These are phyloP conservation scores for Xylariomycetidae sp. DNA, from an alignment of 2,329 filamentous ascomycete species.

Conservation along the genomic window DNA sequence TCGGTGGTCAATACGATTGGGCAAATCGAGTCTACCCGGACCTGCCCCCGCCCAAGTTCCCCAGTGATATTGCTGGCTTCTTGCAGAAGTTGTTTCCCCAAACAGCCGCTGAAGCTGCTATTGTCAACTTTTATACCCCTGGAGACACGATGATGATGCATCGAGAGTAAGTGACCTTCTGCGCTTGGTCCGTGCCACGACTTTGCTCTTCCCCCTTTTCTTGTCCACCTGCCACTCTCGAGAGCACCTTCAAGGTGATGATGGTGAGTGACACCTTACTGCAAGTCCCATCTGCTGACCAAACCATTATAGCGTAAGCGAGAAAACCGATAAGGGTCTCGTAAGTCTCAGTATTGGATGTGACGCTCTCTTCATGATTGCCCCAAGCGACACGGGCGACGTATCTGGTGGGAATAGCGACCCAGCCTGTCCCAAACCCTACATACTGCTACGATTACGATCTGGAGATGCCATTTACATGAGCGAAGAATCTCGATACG, in stretches of 20 bases:
- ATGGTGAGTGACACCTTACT: too few relatives aligned
- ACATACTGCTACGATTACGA: conserved; percentile 61
- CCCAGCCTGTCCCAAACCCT: conserved; percentile 34
- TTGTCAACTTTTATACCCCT: conserved; percentile 88
- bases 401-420: conserved; percentile 11
- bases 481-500: conserved; percentile 74
- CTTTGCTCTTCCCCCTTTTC: too few relatives aligned
- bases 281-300: too few relatives aligned
- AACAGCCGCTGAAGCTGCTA: conserved; percentile 80
- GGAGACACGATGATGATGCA: conserved; percentile 91
- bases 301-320: too few relatives aligned
- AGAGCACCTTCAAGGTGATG: too few relatives aligned
- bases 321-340: conserved; percentile 71
- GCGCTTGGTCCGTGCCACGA: too few relatives aligned
- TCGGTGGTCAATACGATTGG: conserved; percentile 97
- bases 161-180: too few relatives aligned
- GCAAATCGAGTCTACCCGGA: conserved; percentile 76
- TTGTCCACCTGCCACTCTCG: too few relatives aligned
- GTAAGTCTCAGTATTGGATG: conserved; percentile 87
- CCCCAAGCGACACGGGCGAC: conserved; percentile 46
- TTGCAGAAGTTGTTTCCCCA: conserved; percentile 68
- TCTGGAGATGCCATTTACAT: conserved; percentile 92
- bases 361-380: conserved; percentile 82
- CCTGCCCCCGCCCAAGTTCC: conserved; percentile 66
- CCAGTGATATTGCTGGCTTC: conserved; percentile 64